Percentiles rank a stretch among this genome's conserved stretches.
phyloP scores from a whole-genome alignment of 805 yeast species.

The Yarrowia deformans region DNA sequence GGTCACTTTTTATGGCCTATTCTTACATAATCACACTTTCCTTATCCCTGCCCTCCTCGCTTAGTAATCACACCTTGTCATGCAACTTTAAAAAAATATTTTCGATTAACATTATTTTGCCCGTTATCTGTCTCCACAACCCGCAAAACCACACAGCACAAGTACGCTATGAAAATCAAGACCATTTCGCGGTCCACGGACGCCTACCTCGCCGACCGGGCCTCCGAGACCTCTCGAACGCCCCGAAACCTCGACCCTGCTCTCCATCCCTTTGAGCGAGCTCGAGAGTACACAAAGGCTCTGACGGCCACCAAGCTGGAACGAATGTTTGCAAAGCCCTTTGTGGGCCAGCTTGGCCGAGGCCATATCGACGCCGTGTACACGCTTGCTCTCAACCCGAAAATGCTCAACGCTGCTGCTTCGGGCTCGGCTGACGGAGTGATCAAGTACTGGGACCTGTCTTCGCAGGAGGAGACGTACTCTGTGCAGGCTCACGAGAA shows the following conservation, averaged over 20 bases:
- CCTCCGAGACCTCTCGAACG: constrained; percentile 83
- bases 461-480: constrained; percentile 74
- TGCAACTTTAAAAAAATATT: constrained; percentile 11
- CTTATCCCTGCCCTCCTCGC: neutral
- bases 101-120: neutral
- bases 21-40: no score
- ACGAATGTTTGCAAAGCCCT: constrained; percentile 97
- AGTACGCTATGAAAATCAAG: constrained; percentile 69
- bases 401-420: constrained; percentile 75
- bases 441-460: constrained; percentile 90
- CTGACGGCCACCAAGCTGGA: constrained; percentile 94
- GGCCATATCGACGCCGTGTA: constrained; percentile 97
- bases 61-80: neutral
- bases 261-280: constrained; percentile 95
- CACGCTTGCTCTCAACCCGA: constrained; percentile 78
- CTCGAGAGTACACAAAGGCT: constrained; percentile 94
- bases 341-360: constrained; percentile 89
- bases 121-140: neutral
- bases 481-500: constrained; percentile 91
- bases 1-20: no score
- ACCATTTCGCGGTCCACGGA: constrained; percentile 91
- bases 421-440: constrained; percentile 96
- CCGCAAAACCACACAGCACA: neutral
- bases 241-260: constrained; percentile 94
- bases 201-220: constrained; percentile 88